Conservation (phyloP, 73 alveolate genomes). For the Paramecium primaurelia region DNA sequence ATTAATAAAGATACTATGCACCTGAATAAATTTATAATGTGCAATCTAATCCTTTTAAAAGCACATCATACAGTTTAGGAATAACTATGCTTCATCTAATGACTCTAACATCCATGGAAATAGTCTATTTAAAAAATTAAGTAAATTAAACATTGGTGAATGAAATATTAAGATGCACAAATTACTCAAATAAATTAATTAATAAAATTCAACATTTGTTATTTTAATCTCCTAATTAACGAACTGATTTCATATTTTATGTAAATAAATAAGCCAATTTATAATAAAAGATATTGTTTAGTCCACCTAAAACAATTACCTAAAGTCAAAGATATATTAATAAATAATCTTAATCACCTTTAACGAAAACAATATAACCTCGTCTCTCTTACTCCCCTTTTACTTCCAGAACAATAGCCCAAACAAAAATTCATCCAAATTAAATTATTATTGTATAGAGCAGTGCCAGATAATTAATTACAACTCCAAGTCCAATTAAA, state of each 20-base stretch:
- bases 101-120: background rate
- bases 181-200: background rate
- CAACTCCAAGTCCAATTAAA: background rate
- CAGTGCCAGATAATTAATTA: background rate
- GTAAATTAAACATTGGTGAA: background rate
- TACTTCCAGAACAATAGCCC: background rate
- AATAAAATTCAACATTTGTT: background rate
- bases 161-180: background rate
- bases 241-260: background rate
- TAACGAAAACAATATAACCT: background rate
- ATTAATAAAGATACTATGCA: background rate
- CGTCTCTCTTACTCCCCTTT: background rate
- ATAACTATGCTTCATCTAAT: background rate
- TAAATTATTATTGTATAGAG: background rate
- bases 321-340: background rate
- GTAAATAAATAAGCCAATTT: too few species aligned
- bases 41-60: background rate
- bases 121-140: background rate
- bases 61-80: background rate
- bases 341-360: background rate
- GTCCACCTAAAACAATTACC: background rate
- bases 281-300: too few species aligned
- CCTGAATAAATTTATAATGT: background rate
- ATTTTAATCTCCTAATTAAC: background rate
- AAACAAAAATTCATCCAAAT: background rate